Evolutionary conservation across 257 asterid species (phyloP), one percentile per base, ranked within the genome.

Genomic region (Nicotiana attenuata): DNA sequence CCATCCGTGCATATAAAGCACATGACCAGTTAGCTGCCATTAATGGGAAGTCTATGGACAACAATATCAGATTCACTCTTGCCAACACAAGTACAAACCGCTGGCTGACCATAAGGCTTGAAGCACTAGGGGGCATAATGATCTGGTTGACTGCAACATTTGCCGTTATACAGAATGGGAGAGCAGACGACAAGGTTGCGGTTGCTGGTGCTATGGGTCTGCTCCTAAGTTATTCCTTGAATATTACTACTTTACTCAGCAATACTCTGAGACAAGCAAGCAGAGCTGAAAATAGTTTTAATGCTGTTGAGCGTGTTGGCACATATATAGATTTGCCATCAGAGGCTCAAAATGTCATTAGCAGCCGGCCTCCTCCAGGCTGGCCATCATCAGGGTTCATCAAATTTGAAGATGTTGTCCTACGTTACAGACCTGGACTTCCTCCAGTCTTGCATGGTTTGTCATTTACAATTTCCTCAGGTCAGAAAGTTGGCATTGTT

Each of bases 1-100:
- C 97, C 52, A 93, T 93, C 75, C 94, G 96, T 77, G 97, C 97
- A n/a, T 91, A 90, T 80, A 91, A 93, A 82, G 96, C 96, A 22
- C 92, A 93, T 19, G 96, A 91, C 59, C 81, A 92, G 67, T 89
- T 93, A 93, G 87, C 93, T 28, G 29, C 19, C 55, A 87, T 91
- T n/a, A 91, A 89, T 11, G 96, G 96, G 81, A 91, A 85, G 76
- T 86, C 93, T 22, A 91, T 93, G 96, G 97, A 93, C 87, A 91
- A 93, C 65, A 93, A 93, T 56, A 64, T 89, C 67, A 87, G 97
- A 81, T 93, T 89, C 78, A 93, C 97, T 80, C 89, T 93, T 45
- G 89, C 81, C 52, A 93, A 91, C 76, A 83, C 90, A 66, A 89
- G 97, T 83, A 89, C 94, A 16, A 93, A 91, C 77, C 97, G 94